Conservation (phyloP, 306 rosid genomes). For the Carpinus viminea region DNA sequence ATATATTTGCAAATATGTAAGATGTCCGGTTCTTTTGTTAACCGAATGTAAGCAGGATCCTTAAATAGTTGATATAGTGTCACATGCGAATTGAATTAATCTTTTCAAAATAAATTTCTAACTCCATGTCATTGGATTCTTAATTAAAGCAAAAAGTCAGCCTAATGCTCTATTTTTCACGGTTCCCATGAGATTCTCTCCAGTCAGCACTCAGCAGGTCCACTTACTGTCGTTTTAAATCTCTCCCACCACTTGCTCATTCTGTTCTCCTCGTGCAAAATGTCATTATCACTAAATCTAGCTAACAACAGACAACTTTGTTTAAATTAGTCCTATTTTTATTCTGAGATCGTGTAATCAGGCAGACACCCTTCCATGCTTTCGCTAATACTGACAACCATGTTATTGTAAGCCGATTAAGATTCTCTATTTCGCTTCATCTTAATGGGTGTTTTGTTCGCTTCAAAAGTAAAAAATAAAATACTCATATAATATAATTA, state of each 20-base stretch:
- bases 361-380: background rate
- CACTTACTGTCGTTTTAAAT: background rate
- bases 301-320: background rate
- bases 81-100: no score
- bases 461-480: no score
- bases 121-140: background rate
- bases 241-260: background rate
- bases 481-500: no score
- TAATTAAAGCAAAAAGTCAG: background rate
- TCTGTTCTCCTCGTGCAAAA: background rate
- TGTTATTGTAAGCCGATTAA: no score
- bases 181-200: background rate
- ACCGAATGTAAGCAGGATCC: no score
- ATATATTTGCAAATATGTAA: no score
- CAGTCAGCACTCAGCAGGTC: no score
- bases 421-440: no score
- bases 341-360: background rate
- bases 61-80: no score
- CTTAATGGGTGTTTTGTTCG: no score
- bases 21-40: no score
- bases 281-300: background rate
- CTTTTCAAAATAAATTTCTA: no score
- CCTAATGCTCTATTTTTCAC: background rate
- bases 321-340: background rate
- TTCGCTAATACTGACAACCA: background rate